Conservation (phyloP, 176 grass and related monocot genomes). For the Puccinellia tenuiflora region DNA sequence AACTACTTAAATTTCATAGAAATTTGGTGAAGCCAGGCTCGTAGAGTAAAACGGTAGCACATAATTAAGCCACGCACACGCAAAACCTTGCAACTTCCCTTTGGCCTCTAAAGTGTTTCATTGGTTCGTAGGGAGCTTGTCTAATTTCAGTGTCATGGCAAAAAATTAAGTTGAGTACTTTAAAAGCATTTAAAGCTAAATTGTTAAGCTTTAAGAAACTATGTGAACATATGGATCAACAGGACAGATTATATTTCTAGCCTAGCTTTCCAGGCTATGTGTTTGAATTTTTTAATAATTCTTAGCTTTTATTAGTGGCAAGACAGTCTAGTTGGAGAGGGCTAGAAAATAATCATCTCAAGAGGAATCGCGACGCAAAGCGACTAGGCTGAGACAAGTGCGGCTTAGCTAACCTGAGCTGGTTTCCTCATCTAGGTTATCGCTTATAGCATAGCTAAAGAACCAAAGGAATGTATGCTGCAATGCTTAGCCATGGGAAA, state of each 20-base stretch:
- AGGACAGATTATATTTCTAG: not conserved
- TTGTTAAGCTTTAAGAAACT: not conserved
- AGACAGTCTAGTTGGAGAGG: not conserved
- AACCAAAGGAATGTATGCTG: not conserved
- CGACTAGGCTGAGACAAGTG: not conserved
- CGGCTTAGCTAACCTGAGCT: not conserved
- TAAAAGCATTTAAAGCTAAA: not conserved
- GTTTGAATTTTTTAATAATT: not conserved
- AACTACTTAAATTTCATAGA: not conserved
- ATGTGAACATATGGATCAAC: not conserved
- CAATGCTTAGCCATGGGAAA: not conserved
- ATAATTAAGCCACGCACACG: not conserved
- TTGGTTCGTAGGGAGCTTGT: not conserved
- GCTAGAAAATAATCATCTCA: not conserved
- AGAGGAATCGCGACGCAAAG: not conserved
- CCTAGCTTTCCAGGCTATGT: not conserved
- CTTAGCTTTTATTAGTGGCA: not conserved
- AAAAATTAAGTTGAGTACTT: not conserved
- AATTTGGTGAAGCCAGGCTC: not conserved
- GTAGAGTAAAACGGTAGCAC: not conserved
- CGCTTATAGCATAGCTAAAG: not conserved
- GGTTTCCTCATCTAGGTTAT: not conserved
- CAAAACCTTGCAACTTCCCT: not conserved
- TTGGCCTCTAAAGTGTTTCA: not conserved
- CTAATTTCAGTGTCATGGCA: not conserved